A percentile compares a stretch with the other conserved stretches of the same genome.
Conservation (phyloP, 164 flowering plant genomes). For the Berberis vulgaris region DNA sequence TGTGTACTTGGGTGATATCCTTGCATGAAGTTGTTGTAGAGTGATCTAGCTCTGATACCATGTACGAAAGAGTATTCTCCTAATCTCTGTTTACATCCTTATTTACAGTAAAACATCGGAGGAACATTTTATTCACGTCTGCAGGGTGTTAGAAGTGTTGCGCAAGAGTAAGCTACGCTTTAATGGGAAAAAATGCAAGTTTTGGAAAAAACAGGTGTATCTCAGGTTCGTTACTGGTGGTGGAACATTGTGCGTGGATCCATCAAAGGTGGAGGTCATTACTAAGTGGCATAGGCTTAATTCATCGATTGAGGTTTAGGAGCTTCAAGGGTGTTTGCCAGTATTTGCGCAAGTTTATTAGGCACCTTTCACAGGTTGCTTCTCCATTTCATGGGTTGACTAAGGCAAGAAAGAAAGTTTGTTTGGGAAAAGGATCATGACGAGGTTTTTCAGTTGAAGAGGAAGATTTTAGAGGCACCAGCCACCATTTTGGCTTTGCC, state of each 20-base stretch:
- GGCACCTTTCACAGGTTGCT: slow-evolving; percentile 3
- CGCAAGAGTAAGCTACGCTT: neutral
- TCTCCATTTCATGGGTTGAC: neutral
- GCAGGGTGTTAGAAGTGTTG: neutral
- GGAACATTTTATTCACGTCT: neutral
- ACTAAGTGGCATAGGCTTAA: neutral
- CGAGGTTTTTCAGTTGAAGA: neutral
- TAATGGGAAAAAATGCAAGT: neutral
- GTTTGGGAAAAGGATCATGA: neutral
- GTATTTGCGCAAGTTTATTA: slow-evolving; percentile 2
- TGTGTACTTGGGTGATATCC: neutral
- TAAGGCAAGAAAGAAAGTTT: neutral
- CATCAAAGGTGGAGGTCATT: neutral
- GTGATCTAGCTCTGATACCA: neutral
- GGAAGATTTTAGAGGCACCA: slow-evolving; percentile 1
- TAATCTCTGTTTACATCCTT: too few species aligned
- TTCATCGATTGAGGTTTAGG: neutral
- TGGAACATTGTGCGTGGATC: neutral
- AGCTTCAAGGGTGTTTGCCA: slow-evolving; percentile 3
- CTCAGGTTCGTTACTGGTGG: neutral
- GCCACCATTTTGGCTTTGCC: neutral
- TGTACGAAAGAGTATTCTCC: too few species aligned
- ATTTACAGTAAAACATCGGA: too few species aligned
- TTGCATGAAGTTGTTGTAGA: neutral
- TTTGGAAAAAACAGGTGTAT: neutral